These are phyloP conservation scores for Parmelia sp. DNA, from an alignment of 495 filamentous ascomycete genomes.

Conservation along the genomic window DNA sequence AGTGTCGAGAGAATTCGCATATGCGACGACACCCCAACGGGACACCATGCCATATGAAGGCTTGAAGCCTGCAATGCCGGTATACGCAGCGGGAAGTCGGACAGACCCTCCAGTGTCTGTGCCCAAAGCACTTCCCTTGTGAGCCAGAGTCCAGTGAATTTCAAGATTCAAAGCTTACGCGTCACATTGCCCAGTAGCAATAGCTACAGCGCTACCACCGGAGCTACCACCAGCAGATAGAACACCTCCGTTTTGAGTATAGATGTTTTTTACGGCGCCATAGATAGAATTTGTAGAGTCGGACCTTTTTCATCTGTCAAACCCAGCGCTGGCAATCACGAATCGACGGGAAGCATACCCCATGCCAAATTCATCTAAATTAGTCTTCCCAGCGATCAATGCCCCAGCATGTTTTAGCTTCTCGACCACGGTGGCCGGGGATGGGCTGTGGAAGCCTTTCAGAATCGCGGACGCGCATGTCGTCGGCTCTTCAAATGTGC, in stretches of 20 bases:
- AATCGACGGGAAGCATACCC: slow-evolving; percentile 40
- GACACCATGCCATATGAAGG: slow-evolving; percentile 82
- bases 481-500: slow-evolving; percentile 60
- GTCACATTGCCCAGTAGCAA: slow-evolving; percentile 63
- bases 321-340: slow-evolving; percentile 4
- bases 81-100: slow-evolving; percentile 85
- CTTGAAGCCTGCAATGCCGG: slow-evolving; percentile 83
- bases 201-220: slow-evolving; percentile 85
- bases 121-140: slow-evolving; percentile 60
- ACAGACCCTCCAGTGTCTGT: slow-evolving; percentile 96
- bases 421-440: slow-evolving; percentile 74
- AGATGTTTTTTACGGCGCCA: slow-evolving; percentile 55
- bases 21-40: slow-evolving; percentile 85
- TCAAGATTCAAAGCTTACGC: slow-evolving; percentile 39
- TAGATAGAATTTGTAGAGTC: slow-evolving; percentile 71
- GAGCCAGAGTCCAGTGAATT: slow-evolving; percentile 10
- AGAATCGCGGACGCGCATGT: slow-evolving; percentile 78
- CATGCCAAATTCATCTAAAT: slow-evolving; percentile 98
- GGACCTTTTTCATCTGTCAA: slow-evolving; percentile 38
- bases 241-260: slow-evolving; percentile 27
- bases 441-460: slow-evolving; percentile 64
- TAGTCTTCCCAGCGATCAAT: slow-evolving; percentile 70
- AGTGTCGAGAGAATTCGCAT: slow-evolving; percentile 93
- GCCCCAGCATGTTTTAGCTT: slow-evolving; percentile 60
- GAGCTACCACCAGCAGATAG: slow-evolving; percentile 86